These are phyloP conservation scores for Dillenia suffruticosa DNA, from an alignment of 164 flowering plant genomes.

Conservation along the genomic window DNA sequence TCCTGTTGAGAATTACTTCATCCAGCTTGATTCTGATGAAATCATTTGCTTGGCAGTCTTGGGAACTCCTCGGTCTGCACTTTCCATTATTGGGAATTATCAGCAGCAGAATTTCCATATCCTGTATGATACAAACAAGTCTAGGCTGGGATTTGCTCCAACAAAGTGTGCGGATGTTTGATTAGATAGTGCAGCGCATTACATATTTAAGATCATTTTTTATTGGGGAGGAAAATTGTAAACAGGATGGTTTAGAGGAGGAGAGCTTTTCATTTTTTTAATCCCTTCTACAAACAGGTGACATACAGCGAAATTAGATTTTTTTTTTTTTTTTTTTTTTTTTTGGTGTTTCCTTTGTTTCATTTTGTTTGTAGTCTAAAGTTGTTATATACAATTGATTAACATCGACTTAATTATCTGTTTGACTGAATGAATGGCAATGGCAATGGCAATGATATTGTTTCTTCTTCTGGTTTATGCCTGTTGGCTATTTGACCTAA, in stretches of 20 bases:
- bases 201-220: not conserved
- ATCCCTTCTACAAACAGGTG: conserved; percentile 19
- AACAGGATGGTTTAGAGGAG: conserved; percentile 12
- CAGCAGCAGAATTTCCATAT: conserved; percentile 98
- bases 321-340: conserved; percentile 8
- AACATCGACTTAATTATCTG: too few relatives aligned
- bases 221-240: conserved; percentile 12
- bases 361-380: too few relatives aligned
- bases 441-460: too few relatives aligned
- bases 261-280: conserved; percentile 7
- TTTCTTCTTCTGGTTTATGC: too few relatives aligned
- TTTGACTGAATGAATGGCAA: too few relatives aligned
- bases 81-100: conserved; percentile 88
- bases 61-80: conserved; percentile 60
- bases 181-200: not conserved
- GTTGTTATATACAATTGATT: too few relatives aligned
- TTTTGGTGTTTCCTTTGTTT: not conserved
- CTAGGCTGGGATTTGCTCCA: conserved; percentile 90
- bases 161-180: conserved; percentile 64
- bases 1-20: conserved; percentile 81
- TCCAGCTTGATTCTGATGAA: conserved; percentile 58
- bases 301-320: conserved; percentile 19
- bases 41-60: conserved; percentile 76
- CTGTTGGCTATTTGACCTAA: too few relatives aligned
- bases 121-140: conserved; percentile 76